Conservation (phyloP, 179 eudicot species). For the Silene noctiflora region DNA sequence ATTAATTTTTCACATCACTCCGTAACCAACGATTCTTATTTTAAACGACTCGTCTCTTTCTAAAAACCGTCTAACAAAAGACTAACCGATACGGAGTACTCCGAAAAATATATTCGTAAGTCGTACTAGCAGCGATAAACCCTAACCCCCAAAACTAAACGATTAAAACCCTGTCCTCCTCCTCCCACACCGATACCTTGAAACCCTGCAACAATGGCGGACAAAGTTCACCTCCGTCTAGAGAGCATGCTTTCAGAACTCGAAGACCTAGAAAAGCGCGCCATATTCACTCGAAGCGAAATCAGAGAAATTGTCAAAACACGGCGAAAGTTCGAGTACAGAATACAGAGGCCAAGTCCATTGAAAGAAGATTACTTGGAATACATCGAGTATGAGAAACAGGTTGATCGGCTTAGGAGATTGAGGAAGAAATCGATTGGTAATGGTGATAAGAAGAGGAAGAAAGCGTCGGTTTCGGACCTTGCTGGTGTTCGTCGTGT, state of each 20-base stretch:
- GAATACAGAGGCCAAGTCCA: conserved; percentile 75
- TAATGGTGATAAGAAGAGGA: conserved; percentile 33
- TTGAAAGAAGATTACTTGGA: conserved; percentile 59
- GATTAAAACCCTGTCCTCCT: background rate
- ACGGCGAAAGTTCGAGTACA: conserved; percentile 68
- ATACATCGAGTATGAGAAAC: conserved; percentile 70
- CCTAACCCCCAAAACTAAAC: background rate
- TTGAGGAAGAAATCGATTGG: conserved; percentile 46
- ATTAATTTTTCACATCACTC: too few species aligned
- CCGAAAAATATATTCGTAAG: too few species aligned
- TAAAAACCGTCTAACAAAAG: too few species aligned
- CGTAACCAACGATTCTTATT: too few species aligned
- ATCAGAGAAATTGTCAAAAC: conserved; percentile 57
- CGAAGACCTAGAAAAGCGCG: conserved; percentile 71
- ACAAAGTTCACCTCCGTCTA: conserved; percentile 65
- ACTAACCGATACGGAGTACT: too few species aligned
- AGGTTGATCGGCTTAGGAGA: conserved; percentile 49
- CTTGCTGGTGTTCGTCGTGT: conserved; percentile 56
- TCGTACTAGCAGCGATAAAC: background rate
- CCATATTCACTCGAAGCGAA: conserved; percentile 54
- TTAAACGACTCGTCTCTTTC: too few species aligned
- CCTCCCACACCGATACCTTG: background rate
- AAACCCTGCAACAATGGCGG: conserved; percentile 57
- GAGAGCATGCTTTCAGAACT: conserved; percentile 84
- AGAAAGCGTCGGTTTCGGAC: conserved; percentile 54